These are phyloP conservation scores for Agrocybe chaxingu DNA, from an alignment of 768 basidiomycete species.

Conservation along the genomic window DNA sequence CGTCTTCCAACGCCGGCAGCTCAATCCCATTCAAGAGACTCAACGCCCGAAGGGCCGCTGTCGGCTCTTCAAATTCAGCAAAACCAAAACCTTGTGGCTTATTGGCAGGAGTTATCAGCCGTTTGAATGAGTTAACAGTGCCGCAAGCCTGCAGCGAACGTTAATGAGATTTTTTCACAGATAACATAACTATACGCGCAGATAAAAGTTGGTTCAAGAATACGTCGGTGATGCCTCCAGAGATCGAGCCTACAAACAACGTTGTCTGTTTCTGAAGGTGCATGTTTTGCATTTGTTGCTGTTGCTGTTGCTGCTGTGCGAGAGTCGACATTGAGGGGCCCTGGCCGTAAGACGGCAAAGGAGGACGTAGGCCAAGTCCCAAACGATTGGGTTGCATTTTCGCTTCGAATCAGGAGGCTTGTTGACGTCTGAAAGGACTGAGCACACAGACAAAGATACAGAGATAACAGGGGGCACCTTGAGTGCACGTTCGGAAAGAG, in stretches of 20 bases:
- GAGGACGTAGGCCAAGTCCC: slow-evolving; percentile 86
- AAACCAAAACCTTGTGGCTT: slow-evolving; percentile 97
- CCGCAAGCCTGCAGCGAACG: slow-evolving; percentile 74
- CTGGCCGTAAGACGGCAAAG: slow-evolving; percentile 85
- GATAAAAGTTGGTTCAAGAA: slow-evolving; percentile 77
- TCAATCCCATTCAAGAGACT: slow-evolving; percentile 48
- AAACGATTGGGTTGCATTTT: slow-evolving; percentile 77
- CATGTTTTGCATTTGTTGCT: slow-evolving; percentile 75
- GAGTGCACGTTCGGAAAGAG: background rate
- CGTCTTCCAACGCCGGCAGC: slow-evolving; percentile 51
- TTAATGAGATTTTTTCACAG: background rate
- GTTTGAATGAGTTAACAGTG: slow-evolving; percentile 84
- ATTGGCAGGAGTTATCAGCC: slow-evolving; percentile 87
- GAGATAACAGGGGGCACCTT: background rate
- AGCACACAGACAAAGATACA: background rate
- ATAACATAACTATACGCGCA: slow-evolving; percentile 41
- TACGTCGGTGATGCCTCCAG: slow-evolving; percentile 83
- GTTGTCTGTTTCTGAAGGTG: slow-evolving; percentile 73
- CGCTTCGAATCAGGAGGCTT: background rate
- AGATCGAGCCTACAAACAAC: slow-evolving; percentile 93
- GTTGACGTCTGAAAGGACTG: background rate
- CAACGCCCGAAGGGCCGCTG: slow-evolving; percentile 76
- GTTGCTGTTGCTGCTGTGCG: slow-evolving; percentile 86
- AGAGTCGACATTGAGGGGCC: slow-evolving; percentile 90
- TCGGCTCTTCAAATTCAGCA: slow-evolving; percentile 92